Evolutionary conservation across 1,139 yeast genomes (phyloP).

Genomic region (Torulaspora pretoriensis): DNA sequence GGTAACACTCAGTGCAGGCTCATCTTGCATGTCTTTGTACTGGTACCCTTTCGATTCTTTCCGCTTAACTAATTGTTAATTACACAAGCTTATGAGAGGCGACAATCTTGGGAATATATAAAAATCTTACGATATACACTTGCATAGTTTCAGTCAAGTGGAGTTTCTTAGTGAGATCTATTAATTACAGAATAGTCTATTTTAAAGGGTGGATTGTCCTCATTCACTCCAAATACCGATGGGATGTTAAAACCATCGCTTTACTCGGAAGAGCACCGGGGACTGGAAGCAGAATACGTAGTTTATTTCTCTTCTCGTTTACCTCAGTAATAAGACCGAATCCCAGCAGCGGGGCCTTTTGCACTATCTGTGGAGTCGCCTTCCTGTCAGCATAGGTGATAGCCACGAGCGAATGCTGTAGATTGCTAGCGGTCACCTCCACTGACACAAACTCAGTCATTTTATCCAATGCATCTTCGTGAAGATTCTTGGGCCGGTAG

Average conservation of each 20-base stretch:
- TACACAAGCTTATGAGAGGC: neutral
- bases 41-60: neutral
- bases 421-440: constrained; percentile 29
- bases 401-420: constrained; percentile 73
- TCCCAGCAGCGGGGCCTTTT: constrained; percentile 63
- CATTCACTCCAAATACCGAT: constrained; percentile 62
- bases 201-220: neutral
- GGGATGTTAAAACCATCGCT: constrained; percentile 61
- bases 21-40: constrained; percentile 3
- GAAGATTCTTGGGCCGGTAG: constrained; percentile 41
- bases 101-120: neutral
- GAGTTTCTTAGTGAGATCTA: neutral
- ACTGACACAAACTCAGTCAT: constrained; percentile 23
- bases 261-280: constrained; percentile 81
- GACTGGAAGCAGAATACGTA: constrained; percentile 76
- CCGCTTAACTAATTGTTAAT: neutral
- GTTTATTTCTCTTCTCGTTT: constrained; percentile 64
- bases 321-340: constrained; percentile 51
- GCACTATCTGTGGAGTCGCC: constrained; percentile 49
- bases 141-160: neutral
- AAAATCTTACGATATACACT: neutral
- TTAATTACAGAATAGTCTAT: neutral
- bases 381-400: constrained; percentile 59
- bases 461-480: constrained; percentile 9
- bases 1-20: constrained; percentile 10